Conservation (phyloP, 441 rosid genomes). For the Populus trichocarpa region DNA sequence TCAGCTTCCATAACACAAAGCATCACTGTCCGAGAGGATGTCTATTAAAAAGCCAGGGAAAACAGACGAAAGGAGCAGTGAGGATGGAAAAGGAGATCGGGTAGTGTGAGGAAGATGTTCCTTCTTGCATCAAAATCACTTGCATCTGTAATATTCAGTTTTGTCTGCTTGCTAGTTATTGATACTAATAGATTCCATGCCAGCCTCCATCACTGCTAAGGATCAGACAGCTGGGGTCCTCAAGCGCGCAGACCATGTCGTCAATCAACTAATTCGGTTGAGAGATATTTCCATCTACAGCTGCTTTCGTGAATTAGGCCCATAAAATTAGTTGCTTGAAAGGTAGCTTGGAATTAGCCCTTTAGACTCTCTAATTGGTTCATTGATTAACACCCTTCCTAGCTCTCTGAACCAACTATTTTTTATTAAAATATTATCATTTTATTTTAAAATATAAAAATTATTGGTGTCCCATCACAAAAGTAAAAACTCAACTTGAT, state of each 20-base stretch:
- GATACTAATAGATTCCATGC: conserved; percentile 17
- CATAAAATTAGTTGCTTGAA: neutral
- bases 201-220: neutral
- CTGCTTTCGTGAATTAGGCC: too few species aligned
- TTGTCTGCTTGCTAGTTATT: neutral
- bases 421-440: too few species aligned
- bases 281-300: neutral
- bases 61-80: fast-evolving
- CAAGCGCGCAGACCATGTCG: neutral
- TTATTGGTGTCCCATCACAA: too few species aligned
- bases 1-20: neutral
- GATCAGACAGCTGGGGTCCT: neutral
- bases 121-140: neutral
- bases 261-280: neutral
- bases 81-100: neutral
- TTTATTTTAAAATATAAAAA: too few species aligned
- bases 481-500: too few species aligned
- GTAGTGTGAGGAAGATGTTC: neutral
- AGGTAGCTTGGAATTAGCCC: neutral
- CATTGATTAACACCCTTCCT: neutral
- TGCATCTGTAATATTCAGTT: neutral
- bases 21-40: neutral
- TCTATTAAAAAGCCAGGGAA: neutral
- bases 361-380: neutral
- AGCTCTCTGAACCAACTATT: too few species aligned